Base-by-base conservation (phyloP, 768 basidiomycete genomes). In the Dendrothele bispora region DNA sequence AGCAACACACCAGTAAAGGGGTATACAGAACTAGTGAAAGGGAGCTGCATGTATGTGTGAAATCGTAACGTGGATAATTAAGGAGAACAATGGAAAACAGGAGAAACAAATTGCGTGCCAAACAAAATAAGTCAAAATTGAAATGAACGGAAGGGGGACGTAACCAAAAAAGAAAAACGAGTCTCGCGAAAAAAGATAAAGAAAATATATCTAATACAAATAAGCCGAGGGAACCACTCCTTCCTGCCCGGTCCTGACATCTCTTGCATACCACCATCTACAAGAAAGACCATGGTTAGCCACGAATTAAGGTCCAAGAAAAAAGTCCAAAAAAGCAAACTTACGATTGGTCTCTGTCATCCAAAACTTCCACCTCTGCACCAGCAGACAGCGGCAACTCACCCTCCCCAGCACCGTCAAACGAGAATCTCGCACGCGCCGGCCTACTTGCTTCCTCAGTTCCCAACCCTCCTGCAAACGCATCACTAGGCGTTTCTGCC, bases 241-340 rank as follows among this genome's bases (percentile, higher is more conserved):
- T 68, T 95, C 91, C 40, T 74, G 79, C 7, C 92, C 89, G 39
- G 86, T 84, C 43, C 79, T 78, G 18, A 80, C 70, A 64, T 95
- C 90, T 26, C 91, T 80, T 43, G 86, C 90, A 59, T 89, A 95
- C 94, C 93, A 97, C 94, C 94, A 98, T 38, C 93, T 93, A 50
- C 44, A 40, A 46, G 43, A 46, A 50, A 10, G 26, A 40, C 24
- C 42, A 30, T 21, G 36, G 15, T 41, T 43, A n/a, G 40, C 10
- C 34, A 39, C 15, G 40, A 11, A 52, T 27, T 34, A 10, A 11
- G 18, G 34, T 37, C 40, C 4, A 15, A 7, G 21, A 21, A n/a
- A 14, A 18, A 48, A 43, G 34, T 37, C 40, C 4, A 15, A 7
- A 21, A 21, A n/a, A 14, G 17, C 48, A 43, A 15, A 79, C 87